Evolutionary conservation across 208 protist genomes (phyloP), one percentile per base, ranked within the genome.

Genomic region (Leishmania guyanensis): DNA sequence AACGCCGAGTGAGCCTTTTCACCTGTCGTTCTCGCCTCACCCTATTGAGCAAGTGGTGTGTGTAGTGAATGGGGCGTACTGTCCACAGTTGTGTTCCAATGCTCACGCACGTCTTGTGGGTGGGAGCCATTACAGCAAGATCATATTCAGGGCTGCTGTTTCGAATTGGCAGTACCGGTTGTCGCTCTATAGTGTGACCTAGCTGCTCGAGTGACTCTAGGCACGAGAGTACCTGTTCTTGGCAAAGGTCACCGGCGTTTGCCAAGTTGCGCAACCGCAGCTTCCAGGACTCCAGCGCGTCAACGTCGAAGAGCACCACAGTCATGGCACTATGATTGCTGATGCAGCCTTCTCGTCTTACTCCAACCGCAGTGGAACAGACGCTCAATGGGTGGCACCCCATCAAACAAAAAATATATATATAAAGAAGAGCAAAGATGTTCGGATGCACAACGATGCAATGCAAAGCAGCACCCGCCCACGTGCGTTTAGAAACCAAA

Each of bases 81-180:
- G 90, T 90, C 62, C 77, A 83, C 50, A 91, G 77, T 77, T 93
- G 90, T 48, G 88, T 93, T 22, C 75, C 46, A 39, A 36, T n/a
- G 50, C 51, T 76, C 33, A 46, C 43, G 68, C 85, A 80, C n/a
- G 46, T 33, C 16, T 2, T 4, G 16, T 17, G 14, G 53, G 29
- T 20, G 6, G 50, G 8, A n/a, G 53, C 17, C 4, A 29, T 16
- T 5, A 6, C 48, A 17, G 72, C 53, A 14, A 43, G 29, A 53
- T 53, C 17, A 4, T 2, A 48, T n/a, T 29, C 36, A 50, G 16
- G 39, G 72, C 26, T 9, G 14, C 33, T 43, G 0, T 17, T 56
- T 20, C 5, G 8, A 10, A 58, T 43, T 26, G 72, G 16, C 16
- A 64, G 26, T 58, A 5, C 17, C 14, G 72, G 3, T n/a, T 33